Evolutionary conservation across 257 asterid genomes (phyloP).

Genomic region (Misopates orontium): DNA sequence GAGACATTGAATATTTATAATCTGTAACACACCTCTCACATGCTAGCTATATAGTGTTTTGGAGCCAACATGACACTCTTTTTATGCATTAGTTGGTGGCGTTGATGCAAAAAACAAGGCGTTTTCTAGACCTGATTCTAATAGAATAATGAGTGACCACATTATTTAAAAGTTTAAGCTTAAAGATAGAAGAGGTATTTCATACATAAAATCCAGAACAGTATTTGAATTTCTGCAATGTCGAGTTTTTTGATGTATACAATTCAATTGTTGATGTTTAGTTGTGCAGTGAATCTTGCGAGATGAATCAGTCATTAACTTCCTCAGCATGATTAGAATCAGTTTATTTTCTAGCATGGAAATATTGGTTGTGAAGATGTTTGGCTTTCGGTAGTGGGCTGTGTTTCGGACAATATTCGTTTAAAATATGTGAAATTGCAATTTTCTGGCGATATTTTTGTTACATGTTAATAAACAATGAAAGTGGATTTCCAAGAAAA

Average conservation of each 20-base stretch:
- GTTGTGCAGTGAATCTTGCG: neutral
- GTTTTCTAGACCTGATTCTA: neutral
- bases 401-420: neutral
- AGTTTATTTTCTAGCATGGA: slow-evolving; percentile 1
- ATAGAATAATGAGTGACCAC: too few species aligned
- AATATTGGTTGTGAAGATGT: neutral
- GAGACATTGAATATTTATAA: too few species aligned
- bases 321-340: neutral
- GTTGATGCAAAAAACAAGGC: neutral
- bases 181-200: too few species aligned
- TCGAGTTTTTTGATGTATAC: neutral
- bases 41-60: neutral
- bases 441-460: neutral
- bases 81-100: neutral
- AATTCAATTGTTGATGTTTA: neutral
- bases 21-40: too few species aligned
- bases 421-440: neutral
- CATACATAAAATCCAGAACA: too few species aligned
- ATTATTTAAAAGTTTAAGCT: neutral
- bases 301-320: neutral
- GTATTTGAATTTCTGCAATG: too few species aligned
- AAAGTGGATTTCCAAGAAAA: neutral
- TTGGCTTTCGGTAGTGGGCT: slow-evolving; percentile 15
- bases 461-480: too few species aligned
- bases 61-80: neutral